Evolutionary conservation across 1,139 yeast species (phyloP).

Genomic region (Geotrichum fermentans): DNA sequence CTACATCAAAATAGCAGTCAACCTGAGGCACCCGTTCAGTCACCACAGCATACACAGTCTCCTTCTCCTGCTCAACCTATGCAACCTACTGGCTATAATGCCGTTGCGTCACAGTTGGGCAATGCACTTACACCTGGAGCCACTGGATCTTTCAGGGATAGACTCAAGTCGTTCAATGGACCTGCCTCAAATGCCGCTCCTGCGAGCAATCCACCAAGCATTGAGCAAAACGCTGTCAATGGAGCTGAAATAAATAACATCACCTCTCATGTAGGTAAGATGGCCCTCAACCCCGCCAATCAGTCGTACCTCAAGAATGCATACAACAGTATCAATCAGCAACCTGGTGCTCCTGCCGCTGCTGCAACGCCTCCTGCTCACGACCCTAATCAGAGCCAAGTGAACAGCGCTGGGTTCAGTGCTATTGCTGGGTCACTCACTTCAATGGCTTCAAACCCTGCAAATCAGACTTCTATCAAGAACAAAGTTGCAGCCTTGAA

Average conservation of each 20-base stretch:
- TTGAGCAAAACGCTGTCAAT: background rate
- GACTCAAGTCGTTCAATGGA: slow-evolving; percentile 9
- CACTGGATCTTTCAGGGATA: slow-evolving; percentile 14
- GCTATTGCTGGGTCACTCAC: background rate
- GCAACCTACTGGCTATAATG: background rate
- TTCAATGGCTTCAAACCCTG: background rate
- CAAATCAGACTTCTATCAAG: background rate
- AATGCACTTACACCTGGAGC: background rate
- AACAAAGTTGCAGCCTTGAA: slow-evolving; percentile 14
- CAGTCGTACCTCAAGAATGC: too few relatives aligned
- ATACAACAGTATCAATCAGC: too few relatives aligned
- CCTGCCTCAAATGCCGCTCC: background rate
- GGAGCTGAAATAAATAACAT: background rate
- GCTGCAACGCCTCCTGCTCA: background rate
- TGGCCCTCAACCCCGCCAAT: background rate
- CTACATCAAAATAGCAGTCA: slow-evolving; percentile 3
- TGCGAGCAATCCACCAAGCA: background rate
- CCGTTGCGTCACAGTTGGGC: slow-evolving; percentile 12
- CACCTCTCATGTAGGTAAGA: background rate
- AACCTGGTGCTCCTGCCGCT: background rate
- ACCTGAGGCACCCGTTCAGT: background rate
- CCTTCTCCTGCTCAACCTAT: background rate
- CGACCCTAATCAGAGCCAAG: background rate
- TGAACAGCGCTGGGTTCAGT: background rate
- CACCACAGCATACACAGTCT: background rate